These are phyloP conservation scores for Suillus weaverae DNA, from an alignment of 768 basidiomycete genomes.

Conservation along the genomic window DNA sequence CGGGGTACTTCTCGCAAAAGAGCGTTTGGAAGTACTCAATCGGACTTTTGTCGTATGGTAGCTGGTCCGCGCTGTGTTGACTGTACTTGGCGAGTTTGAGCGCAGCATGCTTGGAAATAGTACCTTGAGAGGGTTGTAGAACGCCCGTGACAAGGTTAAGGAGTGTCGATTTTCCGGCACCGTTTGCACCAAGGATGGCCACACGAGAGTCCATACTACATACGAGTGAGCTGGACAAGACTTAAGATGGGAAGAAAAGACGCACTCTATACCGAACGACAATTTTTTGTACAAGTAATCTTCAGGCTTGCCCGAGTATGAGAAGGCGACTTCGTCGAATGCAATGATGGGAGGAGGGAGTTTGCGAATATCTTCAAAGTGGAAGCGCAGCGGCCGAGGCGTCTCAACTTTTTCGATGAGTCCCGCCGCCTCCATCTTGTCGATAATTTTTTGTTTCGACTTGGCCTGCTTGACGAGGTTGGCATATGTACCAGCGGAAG, in stretches of 20 bases:
- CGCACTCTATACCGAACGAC: slow-evolving; percentile 97
- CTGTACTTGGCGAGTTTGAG: slow-evolving; percentile 98
- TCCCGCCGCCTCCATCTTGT: slow-evolving; percentile 99
- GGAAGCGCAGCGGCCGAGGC: slow-evolving; percentile 77
- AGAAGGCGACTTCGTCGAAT: slow-evolving; percentile 92
- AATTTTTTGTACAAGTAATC: slow-evolving; percentile 88
- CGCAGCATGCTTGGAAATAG: slow-evolving; percentile 82
- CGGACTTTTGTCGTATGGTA: slow-evolving; percentile 89
- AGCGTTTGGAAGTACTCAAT: slow-evolving; percentile 90
- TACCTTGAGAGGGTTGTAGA: slow-evolving; percentile 81
- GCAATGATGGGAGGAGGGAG: slow-evolving; percentile 97
- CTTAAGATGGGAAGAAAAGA: slow-evolving; percentile 16
- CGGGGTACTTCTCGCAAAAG: slow-evolving; percentile 84
- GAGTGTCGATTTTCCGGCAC: slow-evolving; percentile 91
- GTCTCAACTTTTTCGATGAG: slow-evolving; percentile 89
- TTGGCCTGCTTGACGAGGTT: slow-evolving; percentile 99
- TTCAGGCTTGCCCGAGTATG: slow-evolving; percentile 86
- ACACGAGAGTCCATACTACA: slow-evolving; percentile 89
- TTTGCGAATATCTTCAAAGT: slow-evolving; percentile 93
- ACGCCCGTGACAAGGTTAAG: slow-evolving; percentile 85
- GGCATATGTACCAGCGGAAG: slow-evolving; percentile 99
- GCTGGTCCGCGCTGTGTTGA: slow-evolving; percentile 97
- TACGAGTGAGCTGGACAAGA: slow-evolving; percentile 2
- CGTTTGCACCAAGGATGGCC: slow-evolving; percentile 96
- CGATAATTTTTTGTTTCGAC: slow-evolving; percentile 99